Base-by-base conservation (phyloP, 176 grass and related monocot genomes). In the Rhynchospora tenuis region DNA sequence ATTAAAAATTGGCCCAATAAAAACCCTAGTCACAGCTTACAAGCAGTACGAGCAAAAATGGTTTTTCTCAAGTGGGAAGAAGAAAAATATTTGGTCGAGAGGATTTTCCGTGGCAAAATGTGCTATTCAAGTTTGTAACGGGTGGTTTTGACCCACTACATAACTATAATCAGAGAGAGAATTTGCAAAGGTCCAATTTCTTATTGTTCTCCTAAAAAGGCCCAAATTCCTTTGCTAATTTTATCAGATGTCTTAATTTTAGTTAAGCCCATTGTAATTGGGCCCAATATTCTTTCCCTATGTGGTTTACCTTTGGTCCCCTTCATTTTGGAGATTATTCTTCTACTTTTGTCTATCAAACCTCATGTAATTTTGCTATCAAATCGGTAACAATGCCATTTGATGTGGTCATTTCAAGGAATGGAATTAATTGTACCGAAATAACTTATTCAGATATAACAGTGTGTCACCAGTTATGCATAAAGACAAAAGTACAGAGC, bases 21-120 rank as follows among this genome's bases (percentile, higher is more conserved):
- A 81, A 82, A 82, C 80, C 80, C 80, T 82, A 65, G 79, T 42
- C n/a, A n/a, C n/a, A n/a, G n/a, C n/a, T n/a, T 5, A 7, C 42
- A 2, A 59, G 11, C 16, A 27, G 12, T 19, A 23, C 33, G 79
- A 81, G 16, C n/a, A 19, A 64, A 24, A 54, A 70, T 13, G 9
- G 5, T 44, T 19, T 70, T 43, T 17, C 14, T 2, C 15, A 43
- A 69, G 31, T 38, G 31, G 10, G 61, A 42, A 67, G 1, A 13
- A 43, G 7, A 50, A 44, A 73, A 26, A 13, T 50, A 43, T 73
- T n/a, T 2, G 17, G 7, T 43, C 3, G 2, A 42, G 16, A 3
- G 5, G n/a, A 73, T 73, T 23, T 73, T 73, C 17, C 19, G 69
- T 73, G 69, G 2, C 69, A 42, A 46, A 2, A 3, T 73, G 48